Evolutionary conservation across 1,284 basidiomycete species (phyloP).

Genomic region (Irpex lacteus): DNA sequence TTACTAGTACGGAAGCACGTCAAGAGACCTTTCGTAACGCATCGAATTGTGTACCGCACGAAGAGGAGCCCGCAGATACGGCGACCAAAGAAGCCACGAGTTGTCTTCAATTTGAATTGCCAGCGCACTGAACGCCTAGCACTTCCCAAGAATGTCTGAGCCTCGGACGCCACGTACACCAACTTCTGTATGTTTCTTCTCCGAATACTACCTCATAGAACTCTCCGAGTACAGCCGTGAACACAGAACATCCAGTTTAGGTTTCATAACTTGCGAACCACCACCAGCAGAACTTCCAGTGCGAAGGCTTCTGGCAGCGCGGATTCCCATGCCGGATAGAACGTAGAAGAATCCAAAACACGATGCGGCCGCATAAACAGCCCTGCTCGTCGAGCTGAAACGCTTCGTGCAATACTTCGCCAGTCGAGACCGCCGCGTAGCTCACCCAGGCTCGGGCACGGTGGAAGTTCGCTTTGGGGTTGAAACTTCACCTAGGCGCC

Average conservation of each 20-base stretch:
- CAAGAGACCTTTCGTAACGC: not conserved
- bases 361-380: not conserved
- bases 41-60: not conserved
- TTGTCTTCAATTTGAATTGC: not conserved
- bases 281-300: not conserved
- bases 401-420: not conserved
- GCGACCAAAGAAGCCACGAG: not conserved
- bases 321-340: not conserved
- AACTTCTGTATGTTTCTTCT: not conserved
- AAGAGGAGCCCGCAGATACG: not conserved
- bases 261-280: not conserved
- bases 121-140: not conserved
- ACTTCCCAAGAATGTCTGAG: not conserved
- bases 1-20: conserved; percentile 1
- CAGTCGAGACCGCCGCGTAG: not conserved
- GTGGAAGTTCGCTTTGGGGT: not conserved
- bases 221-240: not conserved
- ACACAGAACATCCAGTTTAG: not conserved
- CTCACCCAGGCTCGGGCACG: not conserved
- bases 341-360: not conserved
- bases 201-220: not conserved
- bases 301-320: not conserved
- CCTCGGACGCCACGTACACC: not conserved
- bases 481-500: not conserved
- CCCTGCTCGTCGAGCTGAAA: not conserved